A percentile compares a stretch with the other conserved stretches of the same genome.
Evolutionary conservation across 306 rosid genomes (phyloP).

Genomic region (Acacia confusa): DNA sequence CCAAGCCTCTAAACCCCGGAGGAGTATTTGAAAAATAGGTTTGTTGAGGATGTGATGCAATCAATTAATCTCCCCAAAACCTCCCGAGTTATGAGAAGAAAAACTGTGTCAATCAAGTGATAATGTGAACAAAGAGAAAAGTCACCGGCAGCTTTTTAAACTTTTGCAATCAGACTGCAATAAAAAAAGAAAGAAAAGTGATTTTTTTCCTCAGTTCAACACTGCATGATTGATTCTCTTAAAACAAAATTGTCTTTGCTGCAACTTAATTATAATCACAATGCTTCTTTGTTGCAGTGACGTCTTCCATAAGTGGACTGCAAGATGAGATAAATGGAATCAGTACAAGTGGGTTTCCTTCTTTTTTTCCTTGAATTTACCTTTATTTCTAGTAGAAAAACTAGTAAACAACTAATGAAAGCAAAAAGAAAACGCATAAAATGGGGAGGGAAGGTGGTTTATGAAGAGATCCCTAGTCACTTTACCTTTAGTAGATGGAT

Average conservation of each 20-base stretch:
- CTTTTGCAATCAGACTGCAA: not conserved
- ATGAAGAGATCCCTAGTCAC: constrained; percentile 4
- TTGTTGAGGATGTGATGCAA: not conserved
- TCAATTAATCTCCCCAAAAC: not conserved
- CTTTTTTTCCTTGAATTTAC: not conserved
- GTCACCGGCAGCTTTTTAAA: not conserved
- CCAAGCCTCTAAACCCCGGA: not conserved
- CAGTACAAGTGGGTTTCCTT: constrained; percentile 61
- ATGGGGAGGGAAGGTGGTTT: not conserved
- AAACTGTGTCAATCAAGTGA: not conserved
- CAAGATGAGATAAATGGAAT: constrained; percentile 68
- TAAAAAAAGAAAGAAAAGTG: not conserved
- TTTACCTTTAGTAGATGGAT: not conserved
- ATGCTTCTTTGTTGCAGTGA: constrained; percentile 60
- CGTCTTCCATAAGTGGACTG: constrained; percentile 93
- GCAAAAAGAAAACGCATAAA: not conserved
- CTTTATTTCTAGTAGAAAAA: not conserved
- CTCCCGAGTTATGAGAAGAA: not conserved
- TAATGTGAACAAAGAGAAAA: not conserved
- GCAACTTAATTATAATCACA: constrained; percentile 29
- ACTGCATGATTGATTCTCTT: not conserved
- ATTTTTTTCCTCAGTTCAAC: not conserved
- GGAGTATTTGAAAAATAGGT: not conserved
- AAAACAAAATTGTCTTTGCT: not conserved
- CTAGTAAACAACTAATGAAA: constrained; percentile 10